Evolutionary conservation across 148 eudicot genomes (phyloP).

Genomic region (Fagopyrum tataricum): DNA sequence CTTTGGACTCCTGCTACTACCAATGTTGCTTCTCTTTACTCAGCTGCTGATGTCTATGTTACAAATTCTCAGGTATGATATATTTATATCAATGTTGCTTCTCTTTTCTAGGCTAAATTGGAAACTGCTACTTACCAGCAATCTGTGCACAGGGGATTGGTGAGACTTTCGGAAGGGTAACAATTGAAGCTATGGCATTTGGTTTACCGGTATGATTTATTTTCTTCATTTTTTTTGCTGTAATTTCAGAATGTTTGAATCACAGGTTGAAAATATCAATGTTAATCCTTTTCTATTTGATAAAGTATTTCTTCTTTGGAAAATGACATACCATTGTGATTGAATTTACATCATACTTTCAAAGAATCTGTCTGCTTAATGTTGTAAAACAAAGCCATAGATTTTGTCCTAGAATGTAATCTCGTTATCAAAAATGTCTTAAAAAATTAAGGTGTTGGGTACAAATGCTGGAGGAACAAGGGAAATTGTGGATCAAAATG

Average conservation of each 20-base stretch:
- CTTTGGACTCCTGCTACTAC: conserved; percentile 92
- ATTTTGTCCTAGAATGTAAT: background rate
- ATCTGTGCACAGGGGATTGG: conserved; percentile 64
- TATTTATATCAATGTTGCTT: background rate
- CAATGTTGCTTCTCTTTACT: conserved; percentile 85
- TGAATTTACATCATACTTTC: too few relatives aligned
- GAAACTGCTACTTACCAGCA: background rate
- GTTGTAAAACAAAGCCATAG: too few relatives aligned
- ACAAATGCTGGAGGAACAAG: conserved; percentile 94
- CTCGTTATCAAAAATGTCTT: background rate
- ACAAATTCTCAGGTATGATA: conserved; percentile 76
- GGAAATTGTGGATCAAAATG: conserved; percentile 79
- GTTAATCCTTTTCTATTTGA: background rate
- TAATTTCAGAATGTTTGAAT: background rate
- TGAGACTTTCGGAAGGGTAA: conserved; percentile 98
- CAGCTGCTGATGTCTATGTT: conserved; percentile 94
- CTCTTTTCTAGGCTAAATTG: background rate
- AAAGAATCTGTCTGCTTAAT: too few relatives aligned
- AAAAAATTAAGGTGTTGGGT: conserved; percentile 62
- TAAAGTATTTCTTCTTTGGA: too few relatives aligned
- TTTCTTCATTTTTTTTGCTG: conserved; percentile 2
- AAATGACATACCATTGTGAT: too few relatives aligned
- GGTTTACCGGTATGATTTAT: conserved; percentile 73
- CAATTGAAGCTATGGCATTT: conserved; percentile 97
- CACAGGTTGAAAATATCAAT: too few relatives aligned